Base-by-base conservation (phyloP, 2,329 filamentous ascomycete species). In the Chaetomium olivaceum region DNA sequence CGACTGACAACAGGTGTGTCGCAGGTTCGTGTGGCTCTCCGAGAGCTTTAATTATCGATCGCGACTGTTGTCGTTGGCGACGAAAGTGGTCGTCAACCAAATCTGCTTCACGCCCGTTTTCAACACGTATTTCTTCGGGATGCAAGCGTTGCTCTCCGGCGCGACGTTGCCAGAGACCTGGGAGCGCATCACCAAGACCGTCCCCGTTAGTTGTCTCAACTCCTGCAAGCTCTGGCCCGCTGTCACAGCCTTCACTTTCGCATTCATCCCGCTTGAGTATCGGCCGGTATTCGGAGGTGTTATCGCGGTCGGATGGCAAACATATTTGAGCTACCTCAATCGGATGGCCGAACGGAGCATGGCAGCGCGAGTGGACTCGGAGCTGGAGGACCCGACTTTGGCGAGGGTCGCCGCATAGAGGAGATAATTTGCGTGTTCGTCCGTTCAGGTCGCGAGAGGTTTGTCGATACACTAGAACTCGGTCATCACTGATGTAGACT, bases 281-380 rank as follows among this genome's bases (percentile, higher is more conserved):
- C 83, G 93, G 59, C 91, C 88, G 71, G 84, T 96, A 19, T 95
- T 97, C 71, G 87, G 90, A 0, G 92, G 91, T 1, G 79, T 90
- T 7, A 85, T 96, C 69, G 91, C 92, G 1, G 89, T 97, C 60
- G 91, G 91, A 0, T 97, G 93, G 93, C 93, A 97, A 83, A 93
- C 92, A 0, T 97, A 97, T 81, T 74, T 97, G 71, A 91, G 89
- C 71, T 91, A 88, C 77, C 77, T 96, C 73, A 96, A 96, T 73
- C 84, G 89, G 73, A 81, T 81, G 68, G 91, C 91, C 1, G 91
- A 92, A 76, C 80, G 81, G 58, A 80, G 82, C 71, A 84, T 86
- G 68, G 79, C 33, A 8, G 36, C 33, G 21, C 46, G 33, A 9
- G 54, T 21, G 36, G 63, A 58, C n/a, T n/a, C n/a, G 6, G 43